A percentile compares a stretch with the other conserved stretches of the same genome.
phyloP scores from a whole-genome alignment of 1,284 basidiomycete genomes.

The Kwoniella shivajii region DNA sequence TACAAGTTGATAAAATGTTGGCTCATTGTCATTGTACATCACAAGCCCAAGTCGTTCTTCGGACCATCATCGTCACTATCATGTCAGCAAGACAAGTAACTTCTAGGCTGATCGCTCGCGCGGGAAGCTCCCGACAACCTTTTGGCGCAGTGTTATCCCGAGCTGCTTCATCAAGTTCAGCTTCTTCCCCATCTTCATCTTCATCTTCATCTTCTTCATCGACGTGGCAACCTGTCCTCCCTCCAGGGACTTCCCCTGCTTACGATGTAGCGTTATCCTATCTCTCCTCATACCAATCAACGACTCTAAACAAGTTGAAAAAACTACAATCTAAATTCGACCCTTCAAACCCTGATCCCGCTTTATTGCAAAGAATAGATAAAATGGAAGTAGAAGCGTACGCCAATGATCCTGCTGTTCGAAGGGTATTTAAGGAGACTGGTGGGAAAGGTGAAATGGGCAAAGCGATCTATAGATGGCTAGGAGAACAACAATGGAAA shows the following conservation, averaged over 20 bases:
- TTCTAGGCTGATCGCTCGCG: constrained; percentile 19
- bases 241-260: constrained; percentile 42
- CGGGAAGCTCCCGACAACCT: constrained; percentile 10
- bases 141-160: constrained; percentile 7
- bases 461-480: constrained; percentile 70
- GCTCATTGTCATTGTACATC: too few species aligned
- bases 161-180: constrained; percentile 10
- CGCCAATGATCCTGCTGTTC: constrained; percentile 46
- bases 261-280: constrained; percentile 51
- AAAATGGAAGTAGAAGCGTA: constrained; percentile 44
- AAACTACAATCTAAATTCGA: constrained; percentile 15
- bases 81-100: constrained; percentile 4
- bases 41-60: too few species aligned
- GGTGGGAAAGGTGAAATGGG: constrained; percentile 51
- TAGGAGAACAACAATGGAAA: constrained; percentile 83
- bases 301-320: constrained; percentile 13
- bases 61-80: too few species aligned
- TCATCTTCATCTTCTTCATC: constrained; percentile 23
- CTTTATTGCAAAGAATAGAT: constrained; percentile 24
- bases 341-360: constrained; percentile 10
- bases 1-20: too few species aligned
- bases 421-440: constrained; percentile 42
- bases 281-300: constrained; percentile 26
- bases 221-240: constrained; percentile 43
- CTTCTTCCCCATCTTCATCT: constrained; percentile 18